Evolutionary conservation across 1,139 yeast genomes (phyloP), one percentile per base, ranked within the genome.

Genomic region (Torulaspora globosa): DNA sequence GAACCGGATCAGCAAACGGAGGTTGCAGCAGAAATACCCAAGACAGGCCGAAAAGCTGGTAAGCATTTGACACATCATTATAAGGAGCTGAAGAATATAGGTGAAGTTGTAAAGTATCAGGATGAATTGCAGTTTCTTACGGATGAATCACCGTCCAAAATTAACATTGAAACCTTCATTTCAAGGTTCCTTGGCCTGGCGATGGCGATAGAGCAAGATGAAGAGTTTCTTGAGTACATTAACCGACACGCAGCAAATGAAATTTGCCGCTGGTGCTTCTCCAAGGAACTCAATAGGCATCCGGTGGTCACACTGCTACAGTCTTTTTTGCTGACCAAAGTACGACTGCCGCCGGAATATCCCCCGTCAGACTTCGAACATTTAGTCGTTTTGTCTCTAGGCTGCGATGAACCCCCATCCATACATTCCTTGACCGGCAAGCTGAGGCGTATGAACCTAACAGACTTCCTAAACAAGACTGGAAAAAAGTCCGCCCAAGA

Each of bases 91-190:
- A 56, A 52, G 38, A 55, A 56, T 27, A 54, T 60, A 49, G 65
- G 66, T 9, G 56, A 58, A 21, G 50, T 52, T 6, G 36, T 59
- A 18, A 56, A 60, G 44, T 61, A 55, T 44, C 57, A 59, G 47
- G 63, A 62, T 30, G 66, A 63, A 32, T 44, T 58, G n/a, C 64
- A 60, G 7, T 60, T 60, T 44, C 33, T 60, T 15, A 41, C 47
- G 11, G 46, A 46, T 6, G 46, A 48, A 12, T 33, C 41, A 6
- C 40, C 50, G 8, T 30, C 21, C 3, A 23, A 27, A 6, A n/a
- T 48, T 26, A 27, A 37, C n/a, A 27, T 19, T n/a, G 36, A 39
- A 5, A 18, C 36, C 7, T 50, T 52, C 10, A 46, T 49, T 12
- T 49, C 58, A 1, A 52, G 53, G n/a, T 42, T 60, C 12, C 32